A percentile compares a stretch with the other conserved stretches of the same genome.
Evolutionary conservation across 164 flowering plant species (phyloP).

Genomic region (Vitis labrusca): DNA sequence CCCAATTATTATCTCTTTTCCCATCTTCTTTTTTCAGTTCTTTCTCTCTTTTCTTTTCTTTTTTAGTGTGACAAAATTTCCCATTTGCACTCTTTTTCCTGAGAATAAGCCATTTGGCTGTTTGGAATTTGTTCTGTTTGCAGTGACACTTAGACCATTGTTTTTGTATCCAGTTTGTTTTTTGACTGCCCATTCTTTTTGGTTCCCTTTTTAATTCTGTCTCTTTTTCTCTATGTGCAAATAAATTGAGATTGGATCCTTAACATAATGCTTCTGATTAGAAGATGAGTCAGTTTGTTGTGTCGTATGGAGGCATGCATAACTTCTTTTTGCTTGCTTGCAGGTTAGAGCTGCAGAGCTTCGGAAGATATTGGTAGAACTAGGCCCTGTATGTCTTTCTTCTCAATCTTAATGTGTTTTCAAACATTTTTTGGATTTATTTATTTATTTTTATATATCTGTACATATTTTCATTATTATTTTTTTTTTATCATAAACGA

Average conservation of each 20-base stretch:
- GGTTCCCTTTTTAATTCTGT: background rate
- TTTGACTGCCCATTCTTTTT: too few relatives aligned
- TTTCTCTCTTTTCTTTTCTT: too few relatives aligned
- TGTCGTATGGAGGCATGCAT: conserved; percentile 4
- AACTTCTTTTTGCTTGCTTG: conserved; percentile 12
- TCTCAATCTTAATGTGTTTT: background rate
- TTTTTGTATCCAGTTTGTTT: too few relatives aligned
- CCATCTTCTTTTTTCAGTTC: too few relatives aligned
- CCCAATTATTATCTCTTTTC: too few relatives aligned
- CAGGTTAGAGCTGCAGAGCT: conserved; percentile 95
- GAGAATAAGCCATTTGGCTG: too few relatives aligned
- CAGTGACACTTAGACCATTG: too few relatives aligned
- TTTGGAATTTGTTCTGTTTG: too few relatives aligned
- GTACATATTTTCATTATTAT: background rate
- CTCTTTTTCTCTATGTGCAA: background rate
- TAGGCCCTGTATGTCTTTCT: conserved; percentile 73
- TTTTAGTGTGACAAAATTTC: too few relatives aligned
- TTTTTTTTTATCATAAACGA: too few relatives aligned
- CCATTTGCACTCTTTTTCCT: too few relatives aligned
- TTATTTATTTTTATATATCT: background rate
- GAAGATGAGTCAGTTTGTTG: background rate
- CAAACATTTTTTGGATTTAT: background rate
- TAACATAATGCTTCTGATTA: background rate
- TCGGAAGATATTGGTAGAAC: conserved; percentile 70
- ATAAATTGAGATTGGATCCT: background rate